A percentile compares a stretch with the other conserved stretches of the same genome.
Conservation (phyloP, 306 rosid genomes). For the Prunus mongolica region DNA sequence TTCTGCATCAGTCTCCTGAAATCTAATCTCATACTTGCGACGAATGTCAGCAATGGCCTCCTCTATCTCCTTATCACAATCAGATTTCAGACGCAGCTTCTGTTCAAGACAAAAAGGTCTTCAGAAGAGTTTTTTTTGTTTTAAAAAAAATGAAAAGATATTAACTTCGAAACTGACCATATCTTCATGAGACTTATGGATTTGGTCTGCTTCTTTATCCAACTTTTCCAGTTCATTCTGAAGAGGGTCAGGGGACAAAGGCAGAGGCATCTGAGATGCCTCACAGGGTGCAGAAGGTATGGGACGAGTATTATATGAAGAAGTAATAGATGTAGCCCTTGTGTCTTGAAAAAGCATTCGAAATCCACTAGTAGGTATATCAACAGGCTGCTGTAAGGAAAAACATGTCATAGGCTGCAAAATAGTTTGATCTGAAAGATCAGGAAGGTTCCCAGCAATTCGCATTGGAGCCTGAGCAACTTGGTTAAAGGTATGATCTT, state of each 20-base stretch:
- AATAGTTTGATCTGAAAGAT: conserved; percentile 15
- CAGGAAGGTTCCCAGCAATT: conserved; percentile 7
- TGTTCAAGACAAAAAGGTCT: conserved; percentile 34
- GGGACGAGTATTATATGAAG: conserved; percentile 21
- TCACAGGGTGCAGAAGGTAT: conserved; percentile 33
- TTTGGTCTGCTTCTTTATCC: conserved; percentile 31
- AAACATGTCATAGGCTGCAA: not conserved
- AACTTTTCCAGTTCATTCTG: conserved; percentile 53
- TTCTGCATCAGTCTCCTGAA: conserved; percentile 42
- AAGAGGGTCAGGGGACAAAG: conserved; percentile 47
- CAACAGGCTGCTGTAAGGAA: not conserved
- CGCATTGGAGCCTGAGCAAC: conserved; percentile 20
- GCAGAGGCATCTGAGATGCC: conserved; percentile 24
- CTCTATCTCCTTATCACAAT: conserved; percentile 56
- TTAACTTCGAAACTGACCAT: conserved; percentile 45
- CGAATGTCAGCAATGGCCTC: conserved; percentile 39
- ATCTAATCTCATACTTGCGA: conserved; percentile 47
- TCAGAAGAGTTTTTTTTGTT: not conserved
- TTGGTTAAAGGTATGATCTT: conserved; percentile 8
- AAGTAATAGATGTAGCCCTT: conserved; percentile 31
- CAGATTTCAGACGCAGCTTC: conserved; percentile 53
- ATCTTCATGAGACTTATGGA: conserved; percentile 34
- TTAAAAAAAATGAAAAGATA: not conserved
- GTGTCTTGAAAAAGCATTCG: conserved; percentile 22
- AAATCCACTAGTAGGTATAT: conserved; percentile 7